Base-by-base conservation (phyloP, 805 yeast genomes). In the Candida nonsorbophila region DNA sequence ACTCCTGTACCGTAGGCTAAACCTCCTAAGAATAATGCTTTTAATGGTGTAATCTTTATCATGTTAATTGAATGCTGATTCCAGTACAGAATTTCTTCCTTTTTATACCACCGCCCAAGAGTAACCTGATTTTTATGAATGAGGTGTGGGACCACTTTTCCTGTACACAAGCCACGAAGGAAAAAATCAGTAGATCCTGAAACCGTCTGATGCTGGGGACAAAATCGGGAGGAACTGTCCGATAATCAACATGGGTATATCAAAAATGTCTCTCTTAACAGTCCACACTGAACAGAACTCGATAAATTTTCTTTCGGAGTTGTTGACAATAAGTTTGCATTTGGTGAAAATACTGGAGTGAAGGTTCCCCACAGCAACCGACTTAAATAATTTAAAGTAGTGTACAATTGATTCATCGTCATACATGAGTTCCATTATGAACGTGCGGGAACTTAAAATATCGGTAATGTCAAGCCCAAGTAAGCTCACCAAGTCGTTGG, bases 231-330 rank as follows among this genome's bases (percentile, higher is more conserved):
- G 49, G 45, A 83, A 81, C 47, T 84, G 90, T 0, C 94, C 94
- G 25, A 83, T 79, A 12, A 84, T 76, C 46, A 84, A 61, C 84
- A 84, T 77, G 6, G 95, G 94, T 27, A 84, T 75, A 53, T 83
- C 90, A 55, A 83, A 84, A 27, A 79, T 75, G 55, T 84, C 94
- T 41, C 92, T 62, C 41, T 82, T 82, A 10, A 84, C 85, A 0
- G 94, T 84, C 87, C 92, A 82, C 10, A 84, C 84, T 23, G 85
- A 77, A 22, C 87, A 79, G 44, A 87, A 83, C 36, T 74, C 74
- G 14, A 79, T 69, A 32, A 31, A 58, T 10, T 49, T 60, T 20
- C 30, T 25, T n/a, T 33, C 33, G 27, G 17, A 34, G 55, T 30
- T 56, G 55, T 14, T 34, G 41, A 63, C 67, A 21, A 55, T 47